Percentiles rank a stretch among this genome's conserved stretches.
Conservation (phyloP, 1,284 basidiomycete species). For the Xerocomus nothofagi region DNA sequence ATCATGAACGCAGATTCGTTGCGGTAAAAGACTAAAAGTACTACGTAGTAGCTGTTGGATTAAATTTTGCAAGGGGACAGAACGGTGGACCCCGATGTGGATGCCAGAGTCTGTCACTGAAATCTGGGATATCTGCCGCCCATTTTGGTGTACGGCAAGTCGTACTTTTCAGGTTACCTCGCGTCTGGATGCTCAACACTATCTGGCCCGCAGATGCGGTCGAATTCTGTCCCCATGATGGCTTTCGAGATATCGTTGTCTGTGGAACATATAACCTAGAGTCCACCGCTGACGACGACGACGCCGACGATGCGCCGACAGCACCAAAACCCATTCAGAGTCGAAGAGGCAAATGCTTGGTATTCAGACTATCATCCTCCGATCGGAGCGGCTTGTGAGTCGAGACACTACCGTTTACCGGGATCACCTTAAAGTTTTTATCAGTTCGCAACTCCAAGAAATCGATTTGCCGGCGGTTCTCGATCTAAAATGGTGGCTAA, state of each 20-base stretch:
- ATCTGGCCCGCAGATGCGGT: slow-evolving; percentile 84
- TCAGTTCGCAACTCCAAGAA: slow-evolving; percentile 65
- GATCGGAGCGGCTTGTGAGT: slow-evolving; percentile 14
- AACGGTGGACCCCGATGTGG: not conserved
- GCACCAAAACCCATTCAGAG: slow-evolving; percentile 34
- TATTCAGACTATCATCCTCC: slow-evolving; percentile 48
- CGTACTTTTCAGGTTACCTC: not conserved
- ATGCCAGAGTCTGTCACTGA: not conserved
- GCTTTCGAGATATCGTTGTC: slow-evolving; percentile 64
- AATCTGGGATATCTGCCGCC: not conserved
- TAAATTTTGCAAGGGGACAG: not conserved
- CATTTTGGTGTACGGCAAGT: not conserved
- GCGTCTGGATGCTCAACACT: slow-evolving; percentile 55
- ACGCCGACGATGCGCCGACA: not conserved
- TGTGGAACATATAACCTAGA: slow-evolving; percentile 87
- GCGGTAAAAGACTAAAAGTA: too few species aligned
- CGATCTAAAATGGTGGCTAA: slow-evolving; percentile 92
- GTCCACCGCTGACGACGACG: slow-evolving; percentile 2
- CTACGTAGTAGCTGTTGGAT: not conserved
- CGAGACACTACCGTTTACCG: not conserved
- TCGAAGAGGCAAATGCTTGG: slow-evolving; percentile 66
- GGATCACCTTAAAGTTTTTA: slow-evolving; percentile 7
- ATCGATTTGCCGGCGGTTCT: slow-evolving; percentile 79
- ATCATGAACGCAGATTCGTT: not conserved
- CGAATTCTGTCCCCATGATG: slow-evolving; percentile 80